Evolutionary conservation across 257 asterid species (phyloP).

Genomic region (Agastache rugosa): DNA sequence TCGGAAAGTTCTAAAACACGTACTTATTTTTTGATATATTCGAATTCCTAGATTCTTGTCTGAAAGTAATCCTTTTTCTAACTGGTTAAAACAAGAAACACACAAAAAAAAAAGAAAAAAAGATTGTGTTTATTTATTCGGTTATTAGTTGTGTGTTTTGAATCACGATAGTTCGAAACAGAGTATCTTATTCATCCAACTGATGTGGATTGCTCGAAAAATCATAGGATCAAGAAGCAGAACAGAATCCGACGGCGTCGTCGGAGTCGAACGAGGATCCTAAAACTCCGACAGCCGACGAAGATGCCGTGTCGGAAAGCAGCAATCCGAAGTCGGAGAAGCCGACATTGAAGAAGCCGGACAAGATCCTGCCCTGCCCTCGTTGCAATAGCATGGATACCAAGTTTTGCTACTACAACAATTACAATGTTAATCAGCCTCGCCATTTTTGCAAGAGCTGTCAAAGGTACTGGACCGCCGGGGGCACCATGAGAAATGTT

Average conservation of each 20-base stretch:
- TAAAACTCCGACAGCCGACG: slow-evolving; percentile 38
- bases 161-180: background rate
- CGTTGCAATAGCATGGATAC: slow-evolving; percentile 95
- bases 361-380: slow-evolving; percentile 88
- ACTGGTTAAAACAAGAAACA: background rate
- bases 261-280: slow-evolving; percentile 44
- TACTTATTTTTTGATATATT: background rate
- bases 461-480: slow-evolving; percentile 97
- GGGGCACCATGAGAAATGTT: slow-evolving; percentile 93
- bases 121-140: background rate
- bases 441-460: slow-evolving; percentile 96
- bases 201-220: slow-evolving; percentile 24
- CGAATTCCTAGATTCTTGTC: slow-evolving; percentile 15
- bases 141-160: background rate
- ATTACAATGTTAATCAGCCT: slow-evolving; percentile 86
- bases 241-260: slow-evolving; percentile 35
- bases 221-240: slow-evolving; percentile 54
- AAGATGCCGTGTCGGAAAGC: slow-evolving; percentile 40
- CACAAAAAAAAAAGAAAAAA: too few relatives aligned
- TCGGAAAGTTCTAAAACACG: slow-evolving; percentile 35
- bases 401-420: slow-evolving; percentile 90
- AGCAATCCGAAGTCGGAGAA: slow-evolving; percentile 47
- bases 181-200: background rate
- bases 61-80: slow-evolving; percentile 13
- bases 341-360: slow-evolving; percentile 73